phyloP scores from a whole-genome alignment of 768 basidiomycete genomes.

The Russula sp. region DNA sequence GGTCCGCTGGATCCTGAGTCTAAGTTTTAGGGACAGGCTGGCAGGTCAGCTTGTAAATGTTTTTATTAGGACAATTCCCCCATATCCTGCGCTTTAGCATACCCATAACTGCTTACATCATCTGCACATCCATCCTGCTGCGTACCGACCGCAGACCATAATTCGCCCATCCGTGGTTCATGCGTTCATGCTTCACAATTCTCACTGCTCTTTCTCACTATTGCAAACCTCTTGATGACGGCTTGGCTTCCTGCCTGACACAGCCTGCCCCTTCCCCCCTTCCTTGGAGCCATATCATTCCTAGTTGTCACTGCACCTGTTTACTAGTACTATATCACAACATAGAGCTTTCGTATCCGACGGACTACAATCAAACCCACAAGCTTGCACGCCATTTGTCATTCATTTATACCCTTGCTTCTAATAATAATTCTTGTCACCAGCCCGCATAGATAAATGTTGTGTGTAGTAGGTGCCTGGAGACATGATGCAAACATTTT shows the following conservation, averaged over 20 bases:
- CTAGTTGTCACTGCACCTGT: slow-evolving; percentile 18
- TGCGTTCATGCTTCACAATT: slow-evolving; percentile 15
- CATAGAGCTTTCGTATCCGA: slow-evolving; percentile 17
- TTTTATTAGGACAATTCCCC: slow-evolving; percentile 9
- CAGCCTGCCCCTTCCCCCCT: background rate
- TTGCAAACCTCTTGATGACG: slow-evolving; percentile 5
- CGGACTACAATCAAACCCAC: background rate
- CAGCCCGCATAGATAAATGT: background rate
- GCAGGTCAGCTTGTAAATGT: slow-evolving; percentile 17
- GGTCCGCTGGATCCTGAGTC: slow-evolving; percentile 38
- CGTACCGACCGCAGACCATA: slow-evolving; percentile 14
- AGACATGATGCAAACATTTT: too few species aligned
- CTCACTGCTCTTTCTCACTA: slow-evolving; percentile 10
- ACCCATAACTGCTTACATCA: slow-evolving; percentile 17
- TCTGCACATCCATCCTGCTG: slow-evolving; percentile 11
- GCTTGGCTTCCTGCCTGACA: slow-evolving; percentile 6
- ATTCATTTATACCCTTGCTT: background rate
- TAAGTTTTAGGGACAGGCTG: slow-evolving; percentile 24
- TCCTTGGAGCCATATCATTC: slow-evolving; percentile 13
- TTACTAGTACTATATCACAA: slow-evolving; percentile 14
- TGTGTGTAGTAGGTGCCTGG: background rate
- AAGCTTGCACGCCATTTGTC: background rate
- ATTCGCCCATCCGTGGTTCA: slow-evolving; percentile 17
- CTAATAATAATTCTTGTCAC: background rate
- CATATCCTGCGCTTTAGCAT: slow-evolving; percentile 21